These are phyloP conservation scores for Aaosphaeria pasadenensis DNA, from an alignment of 2,329 filamentous ascomycete genomes.

Conservation along the genomic window DNA sequence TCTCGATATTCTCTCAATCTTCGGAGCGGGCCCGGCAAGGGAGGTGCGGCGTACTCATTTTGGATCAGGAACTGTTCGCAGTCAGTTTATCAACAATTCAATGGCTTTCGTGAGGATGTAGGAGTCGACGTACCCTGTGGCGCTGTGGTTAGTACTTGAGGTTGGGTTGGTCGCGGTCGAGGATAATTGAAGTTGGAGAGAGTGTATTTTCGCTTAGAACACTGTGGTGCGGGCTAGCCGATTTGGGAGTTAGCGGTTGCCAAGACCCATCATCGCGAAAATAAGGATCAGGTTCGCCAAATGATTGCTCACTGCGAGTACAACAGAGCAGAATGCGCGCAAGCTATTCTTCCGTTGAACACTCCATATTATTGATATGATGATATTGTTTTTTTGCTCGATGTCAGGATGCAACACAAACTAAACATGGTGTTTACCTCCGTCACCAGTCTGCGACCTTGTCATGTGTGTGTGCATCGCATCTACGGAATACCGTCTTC, in stretches of 20 bases:
- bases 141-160: constrained; percentile 36
- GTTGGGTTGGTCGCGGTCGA: constrained; percentile 13
- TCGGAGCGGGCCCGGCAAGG: constrained; percentile 12
- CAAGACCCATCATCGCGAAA: too few species aligned
- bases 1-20: constrained; percentile 23
- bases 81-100: constrained; percentile 17
- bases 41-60: constrained; percentile 53
- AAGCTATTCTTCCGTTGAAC: too few species aligned
- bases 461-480: too few species aligned
- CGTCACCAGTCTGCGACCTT: too few species aligned
- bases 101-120: neutral
- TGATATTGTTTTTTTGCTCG: too few species aligned
- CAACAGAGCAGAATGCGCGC: too few species aligned
- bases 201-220: constrained; percentile 6
- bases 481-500: too few species aligned
- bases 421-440: too few species aligned
- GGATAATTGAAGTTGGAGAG: constrained; percentile 3
- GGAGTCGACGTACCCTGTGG: constrained; percentile 28
- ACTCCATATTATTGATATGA: too few species aligned
- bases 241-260: neutral
- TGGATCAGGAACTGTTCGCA: constrained; percentile 48
- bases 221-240: constrained; percentile 8
- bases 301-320: too few species aligned
- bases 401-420: too few species aligned
- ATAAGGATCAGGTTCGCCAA: too few species aligned